Evolutionary conservation across 495 filamentous ascomycete species (phyloP).

Genomic region (Xylaria venustula): DNA sequence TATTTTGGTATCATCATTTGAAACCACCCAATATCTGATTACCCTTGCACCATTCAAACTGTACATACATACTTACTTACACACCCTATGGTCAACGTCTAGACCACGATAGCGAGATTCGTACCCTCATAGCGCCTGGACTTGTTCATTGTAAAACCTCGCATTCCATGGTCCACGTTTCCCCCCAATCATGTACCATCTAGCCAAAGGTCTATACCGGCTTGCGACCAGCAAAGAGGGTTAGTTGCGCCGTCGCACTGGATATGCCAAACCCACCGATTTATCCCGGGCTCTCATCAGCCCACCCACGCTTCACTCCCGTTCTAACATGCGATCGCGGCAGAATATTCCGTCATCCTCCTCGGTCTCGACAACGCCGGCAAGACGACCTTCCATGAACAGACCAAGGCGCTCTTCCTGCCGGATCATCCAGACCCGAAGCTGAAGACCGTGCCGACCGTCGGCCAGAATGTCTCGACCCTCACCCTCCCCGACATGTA

Average conservation of each 20-base stretch:
- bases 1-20: background rate
- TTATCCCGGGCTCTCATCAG: background rate
- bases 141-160: background rate
- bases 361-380: conserved; percentile 97
- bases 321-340: conserved; percentile 2
- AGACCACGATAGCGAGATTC: background rate
- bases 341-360: conserved; percentile 96
- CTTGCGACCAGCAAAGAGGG: conserved; percentile 95
- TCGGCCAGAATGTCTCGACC: conserved; percentile 94
- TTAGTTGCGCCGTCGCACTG: conserved; percentile 31
- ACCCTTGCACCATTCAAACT: background rate
- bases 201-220: conserved; percentile 90
- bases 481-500: conserved; percentile 88
- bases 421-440: conserved; percentile 59
- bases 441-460: conserved; percentile 85
- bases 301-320: background rate
- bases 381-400: conserved; percentile 96
- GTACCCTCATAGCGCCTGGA: background rate
- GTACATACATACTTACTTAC: background rate
- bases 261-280: background rate
- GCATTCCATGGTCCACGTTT: background rate
- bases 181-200: conserved; percentile 78
- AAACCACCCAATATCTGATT: background rate
- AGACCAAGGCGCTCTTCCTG: conserved; percentile 85
- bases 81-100: too few species aligned